phyloP scores from a whole-genome alignment of 352 stramenopile genomes.

The Pythium brachiatum region DNA sequence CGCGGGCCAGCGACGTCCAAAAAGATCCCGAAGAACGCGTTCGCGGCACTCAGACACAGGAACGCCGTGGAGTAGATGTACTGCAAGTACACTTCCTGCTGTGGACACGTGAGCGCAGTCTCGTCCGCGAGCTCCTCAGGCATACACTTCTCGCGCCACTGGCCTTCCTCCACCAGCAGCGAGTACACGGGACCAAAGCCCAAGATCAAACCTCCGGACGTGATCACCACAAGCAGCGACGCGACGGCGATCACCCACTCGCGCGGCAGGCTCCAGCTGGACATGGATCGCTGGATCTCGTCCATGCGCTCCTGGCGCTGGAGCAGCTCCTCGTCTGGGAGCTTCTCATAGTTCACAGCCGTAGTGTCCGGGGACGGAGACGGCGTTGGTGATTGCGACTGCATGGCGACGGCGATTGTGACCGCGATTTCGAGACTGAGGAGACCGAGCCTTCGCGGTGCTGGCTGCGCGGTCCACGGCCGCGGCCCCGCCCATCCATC shows the following conservation, averaged over 20 bases:
- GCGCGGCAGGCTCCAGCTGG: constrained; percentile 27
- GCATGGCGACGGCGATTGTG: background rate
- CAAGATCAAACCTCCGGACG: constrained; percentile 59
- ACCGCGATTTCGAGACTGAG: background rate
- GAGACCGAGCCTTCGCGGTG: background rate
- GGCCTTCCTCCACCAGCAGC: constrained; percentile 46
- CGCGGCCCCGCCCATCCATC: background rate
- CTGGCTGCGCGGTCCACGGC: background rate
- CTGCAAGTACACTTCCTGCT: constrained; percentile 67
- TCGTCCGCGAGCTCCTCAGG: background rate
- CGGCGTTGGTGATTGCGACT: background rate
- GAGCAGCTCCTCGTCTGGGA: background rate
- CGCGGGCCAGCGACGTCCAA: constrained; percentile 67
- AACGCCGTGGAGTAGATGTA: constrained; percentile 80
- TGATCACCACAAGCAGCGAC: constrained; percentile 32
- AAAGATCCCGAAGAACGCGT: constrained; percentile 75
- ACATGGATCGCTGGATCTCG: constrained; percentile 31
- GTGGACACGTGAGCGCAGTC: constrained; percentile 30
- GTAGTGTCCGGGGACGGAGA: background rate
- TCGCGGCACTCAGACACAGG: constrained; percentile 74
- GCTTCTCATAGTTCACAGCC: background rate
- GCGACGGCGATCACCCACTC: constrained; percentile 26
- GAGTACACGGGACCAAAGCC: constrained; percentile 76
- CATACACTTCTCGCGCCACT: constrained; percentile 59
- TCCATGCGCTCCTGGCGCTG: constrained; percentile 10